Evolutionary conservation across 192 early-diverging fungal species (phyloP).

Genomic region (Coemansia sp.): DNA sequence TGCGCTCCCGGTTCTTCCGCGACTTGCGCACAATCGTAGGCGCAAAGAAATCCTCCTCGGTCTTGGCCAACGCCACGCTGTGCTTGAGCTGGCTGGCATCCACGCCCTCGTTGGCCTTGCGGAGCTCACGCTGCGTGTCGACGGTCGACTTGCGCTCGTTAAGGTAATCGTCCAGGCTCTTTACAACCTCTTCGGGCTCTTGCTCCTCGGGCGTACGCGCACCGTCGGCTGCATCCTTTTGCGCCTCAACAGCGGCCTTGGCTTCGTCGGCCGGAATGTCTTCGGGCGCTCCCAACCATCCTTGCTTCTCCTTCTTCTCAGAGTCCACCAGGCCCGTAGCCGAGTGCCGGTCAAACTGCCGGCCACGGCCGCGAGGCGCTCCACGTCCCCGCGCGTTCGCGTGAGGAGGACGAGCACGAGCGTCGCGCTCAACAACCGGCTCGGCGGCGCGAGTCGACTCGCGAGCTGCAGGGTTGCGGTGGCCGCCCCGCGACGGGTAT

Average conservation of each 20-base stretch:
- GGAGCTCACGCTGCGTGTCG: constrained; percentile 60
- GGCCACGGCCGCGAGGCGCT: constrained; percentile 62
- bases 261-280: constrained; percentile 39
- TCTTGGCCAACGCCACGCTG: constrained; percentile 66
- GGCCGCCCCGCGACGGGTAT: constrained; percentile 31
- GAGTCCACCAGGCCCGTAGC: constrained; percentile 74
- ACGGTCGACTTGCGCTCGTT: constrained; percentile 64
- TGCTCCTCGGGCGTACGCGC: constrained; percentile 31
- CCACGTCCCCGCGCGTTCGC: neutral
- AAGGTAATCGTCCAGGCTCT: constrained; percentile 87
- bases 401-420: constrained; percentile 48
- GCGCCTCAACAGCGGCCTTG: constrained; percentile 41
- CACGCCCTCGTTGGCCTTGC: constrained; percentile 86
- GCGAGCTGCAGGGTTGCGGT: constrained; percentile 16
- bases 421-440: constrained; percentile 38
- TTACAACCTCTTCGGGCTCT: constrained; percentile 73
- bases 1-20: constrained; percentile 64
- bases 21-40: constrained; percentile 54
- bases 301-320: constrained; percentile 89
- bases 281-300: constrained; percentile 65
- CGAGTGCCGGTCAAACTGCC: constrained; percentile 74
- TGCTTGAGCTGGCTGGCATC: constrained; percentile 84
- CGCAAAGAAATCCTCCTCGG: constrained; percentile 75
- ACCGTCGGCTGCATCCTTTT: constrained; percentile 42
- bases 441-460: constrained; percentile 3